Evolutionary conservation across 2,329 filamentous ascomycete genomes (phyloP).

Genomic region (Cercospora citrullina): DNA sequence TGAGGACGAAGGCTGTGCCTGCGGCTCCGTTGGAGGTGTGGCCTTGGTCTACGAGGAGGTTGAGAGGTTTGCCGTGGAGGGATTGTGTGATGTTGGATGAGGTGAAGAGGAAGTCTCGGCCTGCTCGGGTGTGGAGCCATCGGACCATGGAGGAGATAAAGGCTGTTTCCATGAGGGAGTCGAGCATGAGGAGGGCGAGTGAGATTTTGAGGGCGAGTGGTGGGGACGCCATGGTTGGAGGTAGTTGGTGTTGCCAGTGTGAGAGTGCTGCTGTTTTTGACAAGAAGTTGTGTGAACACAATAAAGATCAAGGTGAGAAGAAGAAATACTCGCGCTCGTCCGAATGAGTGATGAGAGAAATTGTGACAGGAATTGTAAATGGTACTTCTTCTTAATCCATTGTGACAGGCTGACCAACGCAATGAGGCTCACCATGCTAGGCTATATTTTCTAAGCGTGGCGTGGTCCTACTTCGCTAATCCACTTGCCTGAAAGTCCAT

Average conservation of each 20-base stretch:
- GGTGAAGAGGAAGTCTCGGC: constrained; percentile 28
- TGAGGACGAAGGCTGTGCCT: constrained; percentile 35
- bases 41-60: constrained; percentile 35
- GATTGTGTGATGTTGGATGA: constrained; percentile 32
- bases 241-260: not conserved
- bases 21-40: constrained; percentile 37
- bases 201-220: constrained; percentile 18
- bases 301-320: not conserved
- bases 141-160: constrained; percentile 35
- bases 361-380: not conserved
- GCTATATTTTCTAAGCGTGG: not conserved
- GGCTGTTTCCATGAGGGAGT: constrained; percentile 32
- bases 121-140: constrained; percentile 34
- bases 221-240: constrained; percentile 14
- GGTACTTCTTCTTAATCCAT: not conserved
- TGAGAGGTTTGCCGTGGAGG: constrained; percentile 46
- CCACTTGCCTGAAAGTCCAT: not conserved
- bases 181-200: constrained; percentile 31
- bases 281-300: not conserved
- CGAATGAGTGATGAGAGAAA: not conserved
- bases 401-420: not conserved
- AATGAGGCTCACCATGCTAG: not conserved
- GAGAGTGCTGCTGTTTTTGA: not conserved
- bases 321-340: not conserved
- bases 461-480: not conserved